A percentile compares a stretch with the other conserved stretches of the same genome.
phyloP scores from a whole-genome alignment of 1,139 yeast genomes.

The Yamadazyma triangularis region DNA sequence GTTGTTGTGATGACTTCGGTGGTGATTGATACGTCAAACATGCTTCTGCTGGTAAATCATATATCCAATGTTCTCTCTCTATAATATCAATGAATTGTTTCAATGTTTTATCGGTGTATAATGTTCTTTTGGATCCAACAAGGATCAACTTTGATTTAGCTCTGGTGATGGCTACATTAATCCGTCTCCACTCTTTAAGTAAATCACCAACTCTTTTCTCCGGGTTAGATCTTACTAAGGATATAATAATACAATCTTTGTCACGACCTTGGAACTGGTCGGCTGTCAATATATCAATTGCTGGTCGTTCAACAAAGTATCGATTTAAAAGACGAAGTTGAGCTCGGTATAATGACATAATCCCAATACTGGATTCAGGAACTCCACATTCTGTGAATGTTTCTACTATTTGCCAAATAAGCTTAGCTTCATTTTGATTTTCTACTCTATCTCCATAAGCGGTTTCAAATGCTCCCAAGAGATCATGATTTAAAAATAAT shows the following conservation, averaged over 20 bases:
- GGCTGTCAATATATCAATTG: constrained; percentile 80
- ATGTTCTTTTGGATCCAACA: constrained; percentile 70
- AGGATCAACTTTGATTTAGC: constrained; percentile 81
- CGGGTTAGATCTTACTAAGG: constrained; percentile 78
- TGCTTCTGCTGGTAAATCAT: constrained; percentile 47
- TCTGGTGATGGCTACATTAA: constrained; percentile 92
- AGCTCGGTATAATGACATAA: constrained; percentile 84
- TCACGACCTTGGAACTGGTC: constrained; percentile 97
- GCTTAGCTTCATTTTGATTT: constrained; percentile 65
- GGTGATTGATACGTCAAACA: constrained; percentile 21
- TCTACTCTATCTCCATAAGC: constrained; percentile 60
- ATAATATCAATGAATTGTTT: constrained; percentile 60
- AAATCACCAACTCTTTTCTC: constrained; percentile 71
- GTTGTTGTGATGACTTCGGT: not conserved
- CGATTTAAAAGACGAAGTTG: constrained; percentile 60
- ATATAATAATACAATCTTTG: constrained; percentile 82
- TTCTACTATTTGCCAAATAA: constrained; percentile 60
- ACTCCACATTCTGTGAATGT: constrained; percentile 62
- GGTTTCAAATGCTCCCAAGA: constrained; percentile 55
- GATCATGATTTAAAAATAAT: constrained; percentile 74
- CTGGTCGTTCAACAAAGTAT: constrained; percentile 32
- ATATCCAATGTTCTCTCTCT: constrained; percentile 60
- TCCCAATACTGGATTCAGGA: constrained; percentile 58
- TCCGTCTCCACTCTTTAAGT: constrained; percentile 82
- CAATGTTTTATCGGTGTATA: constrained; percentile 52